These are phyloP conservation scores for Aspergillus flavus DNA, from an alignment of 2,329 filamentous ascomycete genomes.

Conservation along the genomic window DNA sequence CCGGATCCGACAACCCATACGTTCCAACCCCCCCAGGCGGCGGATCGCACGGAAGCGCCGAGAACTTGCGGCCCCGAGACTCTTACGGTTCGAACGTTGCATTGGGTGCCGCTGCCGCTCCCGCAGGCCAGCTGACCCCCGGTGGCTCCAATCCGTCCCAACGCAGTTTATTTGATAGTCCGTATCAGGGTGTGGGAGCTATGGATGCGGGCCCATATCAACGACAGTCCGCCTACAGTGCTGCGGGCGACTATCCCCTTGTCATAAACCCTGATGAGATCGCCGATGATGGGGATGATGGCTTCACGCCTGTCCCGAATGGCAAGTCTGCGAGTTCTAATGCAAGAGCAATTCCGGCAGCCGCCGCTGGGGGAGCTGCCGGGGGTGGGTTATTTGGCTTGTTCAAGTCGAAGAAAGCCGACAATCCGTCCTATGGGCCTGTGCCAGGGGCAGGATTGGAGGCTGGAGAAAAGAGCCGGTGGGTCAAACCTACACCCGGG, in stretches of 20 bases:
- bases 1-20: slow-evolving; percentile 43
- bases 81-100: slow-evolving; percentile 42
- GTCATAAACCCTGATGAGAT: slow-evolving; percentile 77
- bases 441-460: slow-evolving; percentile 45
- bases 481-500: slow-evolving; percentile 60
- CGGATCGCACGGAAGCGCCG: slow-evolving; percentile 19
- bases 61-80: slow-evolving; percentile 40
- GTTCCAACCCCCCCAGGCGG: slow-evolving; percentile 28
- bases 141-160: slow-evolving; percentile 46
- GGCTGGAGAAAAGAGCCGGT: slow-evolving; percentile 65
- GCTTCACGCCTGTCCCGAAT: slow-evolving; percentile 56
- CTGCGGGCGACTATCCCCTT: slow-evolving; percentile 51
- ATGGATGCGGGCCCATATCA: slow-evolving; percentile 68
- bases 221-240: slow-evolving; percentile 57
- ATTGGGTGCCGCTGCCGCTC: slow-evolving; percentile 36
- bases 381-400: slow-evolving; percentile 48
- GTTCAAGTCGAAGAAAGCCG: slow-evolving; percentile 43
- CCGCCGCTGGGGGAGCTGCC: slow-evolving; percentile 47
- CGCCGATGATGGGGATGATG: slow-evolving; percentile 86
- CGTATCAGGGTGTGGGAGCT: slow-evolving; percentile 38
- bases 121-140: slow-evolving; percentile 37
- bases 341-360: slow-evolving; percentile 42
- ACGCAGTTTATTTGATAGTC: slow-evolving; percentile 51
- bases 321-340: slow-evolving; percentile 10
- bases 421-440: slow-evolving; percentile 58